Evolutionary conservation across 148 eudicot species (phyloP), one percentile per base, ranked within the genome.

Genomic region (Rhododendron ferrugineum): DNA sequence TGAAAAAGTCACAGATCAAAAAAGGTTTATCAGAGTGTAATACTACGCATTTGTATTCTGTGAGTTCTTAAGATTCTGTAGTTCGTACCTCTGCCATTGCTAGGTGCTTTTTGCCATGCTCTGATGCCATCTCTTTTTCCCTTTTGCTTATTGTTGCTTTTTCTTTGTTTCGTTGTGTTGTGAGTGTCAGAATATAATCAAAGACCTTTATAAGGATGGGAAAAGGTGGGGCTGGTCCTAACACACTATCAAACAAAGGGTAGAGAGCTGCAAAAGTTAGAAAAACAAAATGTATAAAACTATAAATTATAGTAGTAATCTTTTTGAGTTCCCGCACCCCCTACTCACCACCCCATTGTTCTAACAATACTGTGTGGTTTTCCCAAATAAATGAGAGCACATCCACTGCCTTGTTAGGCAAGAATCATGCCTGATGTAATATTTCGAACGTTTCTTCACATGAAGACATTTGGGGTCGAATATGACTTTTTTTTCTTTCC

Each of bases 11-110:
- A 47, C 16, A 75, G 85, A 81, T 78, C 30, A 87, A 82, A 28
- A 75, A n/a, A 32, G 75, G 8, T 32, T 46, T 40, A 72, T 86
- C 40, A 72, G 81, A 72, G 49, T 83, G 84, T 83, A 37, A 49
- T 62, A 77, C n/a, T 62, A 11, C 16, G 70, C 23, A 74, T 46
- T 22, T 83, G 9, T 20, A 74, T 82, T 68, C 46, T 64, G n/a
- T 54, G 13, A 49, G 66, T 73, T 88, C 56, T 77, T 78, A 77
- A 62, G 84, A 66, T 74, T 72, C 75, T 87, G 56, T 80, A 47
- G 82, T 83, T 82, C 84, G 74, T 92, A 94, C 97, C 97, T 95
- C 97, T 42, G 86, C 64, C 76, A 86, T 58, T 86, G 89, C 85
- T 82, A 89, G 91, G 82, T 86, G 70, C 90, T 85, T 92, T 85